These are phyloP conservation scores for Litchi chinensis DNA, from an alignment of 345 rosid species.

Conservation along the genomic window DNA sequence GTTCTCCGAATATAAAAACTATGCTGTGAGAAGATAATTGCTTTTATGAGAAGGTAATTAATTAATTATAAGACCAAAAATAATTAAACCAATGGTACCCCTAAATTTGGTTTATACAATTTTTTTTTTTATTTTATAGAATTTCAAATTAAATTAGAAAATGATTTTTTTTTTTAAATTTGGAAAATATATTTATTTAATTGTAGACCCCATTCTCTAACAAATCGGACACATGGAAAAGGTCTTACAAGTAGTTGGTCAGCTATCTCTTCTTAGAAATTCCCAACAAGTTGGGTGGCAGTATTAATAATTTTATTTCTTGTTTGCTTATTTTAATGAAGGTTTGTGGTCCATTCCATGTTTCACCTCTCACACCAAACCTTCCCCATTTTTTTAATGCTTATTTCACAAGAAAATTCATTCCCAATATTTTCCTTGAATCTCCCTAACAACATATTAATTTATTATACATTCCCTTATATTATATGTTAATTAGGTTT, in stretches of 20 bases:
- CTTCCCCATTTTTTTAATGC: conserved; percentile 24
- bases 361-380: conserved; percentile 48
- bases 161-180: background rate
- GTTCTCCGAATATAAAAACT: too few relatives aligned
- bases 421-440: conserved; percentile 1
- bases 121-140: background rate
- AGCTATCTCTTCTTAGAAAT: conserved; percentile 53
- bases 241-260: conserved; percentile 41
- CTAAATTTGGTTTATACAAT: background rate
- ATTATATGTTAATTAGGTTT: background rate
- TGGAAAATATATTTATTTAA: conserved; percentile 10
- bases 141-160: background rate
- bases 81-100: background rate
- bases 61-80: too few relatives aligned
- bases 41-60: too few relatives aligned
- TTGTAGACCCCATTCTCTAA: conserved; percentile 49
- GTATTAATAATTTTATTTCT: conserved; percentile 36
- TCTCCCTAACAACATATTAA: background rate
- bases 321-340: conserved; percentile 44
- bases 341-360: conserved; percentile 68
- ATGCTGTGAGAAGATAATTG: too few relatives aligned
- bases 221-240: conserved; percentile 57
- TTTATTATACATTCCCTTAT: background rate
- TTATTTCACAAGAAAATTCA: conserved; percentile 40
- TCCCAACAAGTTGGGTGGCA: conserved; percentile 74